Evolutionary conservation across 176 grass and related monocot genomes (phyloP), one percentile per base, ranked within the genome.

Genomic region (Pontederia crassipes): DNA sequence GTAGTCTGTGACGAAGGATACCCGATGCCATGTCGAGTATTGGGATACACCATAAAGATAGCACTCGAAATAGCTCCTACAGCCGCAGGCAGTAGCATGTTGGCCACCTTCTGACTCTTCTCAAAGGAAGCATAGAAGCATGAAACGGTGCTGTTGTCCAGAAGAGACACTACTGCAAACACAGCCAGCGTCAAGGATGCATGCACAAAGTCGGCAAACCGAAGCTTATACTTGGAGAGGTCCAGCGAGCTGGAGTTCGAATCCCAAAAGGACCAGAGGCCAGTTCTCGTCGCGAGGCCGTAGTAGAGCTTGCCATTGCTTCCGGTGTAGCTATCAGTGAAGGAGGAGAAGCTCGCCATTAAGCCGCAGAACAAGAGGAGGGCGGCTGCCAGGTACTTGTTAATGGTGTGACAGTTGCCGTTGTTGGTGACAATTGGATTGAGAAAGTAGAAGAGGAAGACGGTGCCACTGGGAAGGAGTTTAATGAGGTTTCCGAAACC

Each of bases 81-180:
- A 9, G 17, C 54, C 54, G 20, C 54, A 10, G 54, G 54, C 54
- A 56, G 17, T n/a, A 20, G 15, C 54, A 26, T 56, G 17, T 18
- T 56, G 17, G 20, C 17, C 17, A 18, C 20, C 54, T 56, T 56
- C 54, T 56, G 9, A 2, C 9, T 24, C 0, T n/a, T 10, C 54
- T 56, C 54, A 20, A 56, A 56, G 10, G 54, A 56, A 56, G 54
- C 17, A 56, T 56, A 56, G 54, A 56, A 56, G 54, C 54, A 56
- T 3, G 17, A 26, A 20, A 56, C 17, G 1, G 15, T 56, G 17
- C 20, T 56, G 7, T n/a, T 18, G n/a, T 56, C 7, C 13, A 56
- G n/a, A 20, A 56, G 54, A 26, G 54, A n/a, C 17, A 56, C 6
- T 9, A 56, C 54, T 9, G 54, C 54, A 26, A 56, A 56, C 17